Conservation (phyloP, 257 asterid species). For the Coffea canephora region DNA sequence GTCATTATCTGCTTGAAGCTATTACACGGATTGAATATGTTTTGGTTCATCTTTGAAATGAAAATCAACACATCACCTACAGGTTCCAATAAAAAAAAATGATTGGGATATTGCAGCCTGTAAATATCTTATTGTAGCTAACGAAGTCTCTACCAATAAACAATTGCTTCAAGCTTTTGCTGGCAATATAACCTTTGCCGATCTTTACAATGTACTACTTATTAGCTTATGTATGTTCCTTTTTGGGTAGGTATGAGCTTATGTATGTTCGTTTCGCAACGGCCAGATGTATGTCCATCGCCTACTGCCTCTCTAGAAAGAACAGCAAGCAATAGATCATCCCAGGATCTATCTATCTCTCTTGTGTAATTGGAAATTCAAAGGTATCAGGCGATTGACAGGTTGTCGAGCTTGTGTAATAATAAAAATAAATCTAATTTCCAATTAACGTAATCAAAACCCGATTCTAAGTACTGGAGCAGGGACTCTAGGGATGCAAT, state of each 20-base stretch:
- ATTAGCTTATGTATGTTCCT: neutral
- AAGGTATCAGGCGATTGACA: neutral
- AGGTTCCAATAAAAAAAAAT: neutral
- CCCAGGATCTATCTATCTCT: neutral
- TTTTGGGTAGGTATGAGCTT: neutral
- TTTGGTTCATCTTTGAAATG: neutral
- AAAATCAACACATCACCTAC: neutral
- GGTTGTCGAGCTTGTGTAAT: too few species aligned
- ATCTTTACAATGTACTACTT: constrained; percentile 18
- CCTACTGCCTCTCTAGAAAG: neutral
- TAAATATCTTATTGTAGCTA: constrained; percentile 12
- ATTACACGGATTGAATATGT: neutral
- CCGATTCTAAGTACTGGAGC: too few species aligned
- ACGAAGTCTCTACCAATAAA: constrained; percentile 23
- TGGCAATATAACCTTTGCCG: constrained; percentile 1
- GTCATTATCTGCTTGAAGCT: constrained; percentile 12
- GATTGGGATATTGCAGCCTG: neutral
- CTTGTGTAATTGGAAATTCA: neutral
- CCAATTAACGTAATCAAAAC: too few species aligned
- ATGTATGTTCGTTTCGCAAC: neutral
- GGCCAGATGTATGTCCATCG: too few species aligned
- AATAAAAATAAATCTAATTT: too few species aligned
- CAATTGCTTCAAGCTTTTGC: neutral
- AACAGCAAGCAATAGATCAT: neutral
- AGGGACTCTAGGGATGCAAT: too few species aligned